A percentile compares a stretch with the other conserved stretches of the same genome.
Evolutionary conservation across 352 stramenopile species (phyloP).

Genomic region (Pythium phragmitis): DNA sequence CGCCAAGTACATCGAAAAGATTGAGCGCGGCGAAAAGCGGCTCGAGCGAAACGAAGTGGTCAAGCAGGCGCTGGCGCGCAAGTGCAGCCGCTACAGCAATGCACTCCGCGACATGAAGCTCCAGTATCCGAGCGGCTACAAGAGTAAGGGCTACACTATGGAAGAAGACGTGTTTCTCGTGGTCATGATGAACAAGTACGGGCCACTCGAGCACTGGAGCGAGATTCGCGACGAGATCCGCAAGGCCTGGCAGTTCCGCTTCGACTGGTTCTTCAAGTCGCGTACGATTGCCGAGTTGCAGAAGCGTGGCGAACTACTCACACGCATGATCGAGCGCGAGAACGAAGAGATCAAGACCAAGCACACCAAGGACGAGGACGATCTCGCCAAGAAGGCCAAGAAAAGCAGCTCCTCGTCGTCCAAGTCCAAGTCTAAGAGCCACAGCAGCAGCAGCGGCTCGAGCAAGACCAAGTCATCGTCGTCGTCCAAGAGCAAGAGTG

Average conservation of each 20-base stretch:
- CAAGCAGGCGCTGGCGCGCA: constrained; percentile 94
- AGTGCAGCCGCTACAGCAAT: constrained; percentile 94
- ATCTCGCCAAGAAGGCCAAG: constrained; percentile 78
- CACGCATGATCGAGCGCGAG: constrained; percentile 94
- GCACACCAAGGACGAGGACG: constrained; percentile 67
- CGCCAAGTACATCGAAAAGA: constrained; percentile 93
- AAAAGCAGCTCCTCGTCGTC: constrained; percentile 51
- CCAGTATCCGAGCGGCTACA: constrained; percentile 86
- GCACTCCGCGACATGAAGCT: constrained; percentile 88
- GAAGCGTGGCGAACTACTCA: constrained; percentile 95
- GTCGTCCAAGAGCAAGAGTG: constrained; percentile 44
- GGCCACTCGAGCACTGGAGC: constrained; percentile 94
- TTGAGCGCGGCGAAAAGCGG: constrained; percentile 96
- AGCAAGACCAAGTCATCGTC: constrained; percentile 43
- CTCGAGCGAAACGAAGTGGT: constrained; percentile 95
- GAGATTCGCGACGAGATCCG: constrained; percentile 97
- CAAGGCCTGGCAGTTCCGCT: constrained; percentile 98
- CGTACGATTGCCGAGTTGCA: constrained; percentile 96
- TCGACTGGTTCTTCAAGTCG: constrained; percentile 99
- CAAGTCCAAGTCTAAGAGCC: constrained; percentile 66
- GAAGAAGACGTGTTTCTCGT: constrained; percentile 99
- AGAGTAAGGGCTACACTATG: constrained; percentile 94
- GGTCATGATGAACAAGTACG: constrained; percentile 99
- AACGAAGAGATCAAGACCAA: constrained; percentile 88
- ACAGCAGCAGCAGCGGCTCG: constrained; percentile 46